Base-by-base conservation (phyloP, 1,284 basidiomycete genomes). In the Fistulinella staudtii region DNA sequence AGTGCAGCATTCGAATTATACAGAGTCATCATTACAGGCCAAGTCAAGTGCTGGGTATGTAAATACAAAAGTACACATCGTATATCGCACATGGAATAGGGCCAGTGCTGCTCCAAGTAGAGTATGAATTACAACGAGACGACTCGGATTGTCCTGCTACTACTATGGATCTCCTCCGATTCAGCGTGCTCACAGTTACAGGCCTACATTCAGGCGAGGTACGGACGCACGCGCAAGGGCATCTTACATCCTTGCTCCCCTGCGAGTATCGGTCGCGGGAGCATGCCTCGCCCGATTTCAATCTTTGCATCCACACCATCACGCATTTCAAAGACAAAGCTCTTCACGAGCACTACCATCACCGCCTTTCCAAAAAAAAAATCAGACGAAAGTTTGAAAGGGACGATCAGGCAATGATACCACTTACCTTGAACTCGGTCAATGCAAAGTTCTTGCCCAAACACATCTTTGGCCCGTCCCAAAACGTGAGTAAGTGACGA, bases 391-490 rank as follows among this genome's bases (percentile, higher is more conserved):
- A n/a, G 10, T 10, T 3, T 14, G 5, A 18, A 7, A 27, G 6
- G 15, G 1, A 10, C 1, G 14, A 3, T 37, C 8, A 41, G 48
- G 22, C 10, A 0, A 6, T 9, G 4, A 3, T 11, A 36, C 22
- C 4, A 25, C 53, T 5, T 23, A 74, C 77, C 70, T 79, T 79
- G 55, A 78, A 68, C 50, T 74, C 72, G 0, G 64, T 54, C 10
- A 72, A 41, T 0, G 70, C 69, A 37, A 74, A 73, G 6, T 54
- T 53, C 42, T 66, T 66, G 3, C 74, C 74, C 21, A 75, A 52
- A 49, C 72, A 75, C 9, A 52, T 63, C 36, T 70, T 58, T 9
- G 66, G 67, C 0, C 72, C 72, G 28, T 73, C 67, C 3, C 51
- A 50, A 38, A 74, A 74, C 1, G 69, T 70, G 20, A 74, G 53